Evolutionary conservation across 169 alveolate species (phyloP).

Genomic region (Perkinsus olseni): DNA sequence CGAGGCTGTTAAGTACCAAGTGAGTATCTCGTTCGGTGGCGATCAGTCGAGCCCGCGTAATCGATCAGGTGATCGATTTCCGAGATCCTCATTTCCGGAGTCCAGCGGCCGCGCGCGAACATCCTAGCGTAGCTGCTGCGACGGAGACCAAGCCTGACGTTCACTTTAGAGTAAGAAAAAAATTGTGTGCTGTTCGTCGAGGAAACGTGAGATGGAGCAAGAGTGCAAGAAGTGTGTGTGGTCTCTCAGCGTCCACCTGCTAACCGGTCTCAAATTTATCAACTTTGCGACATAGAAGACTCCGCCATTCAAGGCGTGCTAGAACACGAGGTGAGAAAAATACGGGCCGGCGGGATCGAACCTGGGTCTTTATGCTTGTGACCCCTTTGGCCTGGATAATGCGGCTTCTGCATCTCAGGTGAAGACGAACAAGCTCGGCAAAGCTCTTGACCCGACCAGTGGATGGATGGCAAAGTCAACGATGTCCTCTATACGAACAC

Average conservation of each 20-base stretch:
- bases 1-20: neutral
- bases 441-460: neutral
- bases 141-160: neutral
- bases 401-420: too few relatives aligned
- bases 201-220: too few relatives aligned
- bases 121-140: neutral
- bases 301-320: neutral
- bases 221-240: too few relatives aligned
- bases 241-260: neutral
- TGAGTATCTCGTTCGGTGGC: neutral
- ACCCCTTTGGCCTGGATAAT: too few relatives aligned
- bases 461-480: neutral
- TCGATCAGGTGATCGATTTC: neutral
- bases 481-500: neutral
- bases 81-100: neutral
- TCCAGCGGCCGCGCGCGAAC: neutral
- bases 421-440: neutral
- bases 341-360: too few relatives aligned
- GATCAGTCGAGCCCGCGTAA: neutral
- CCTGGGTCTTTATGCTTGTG: too few relatives aligned
- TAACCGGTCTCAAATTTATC: neutral
- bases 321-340: neutral
- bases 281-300: neutral
- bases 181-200: too few relatives aligned
- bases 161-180: neutral